Evolutionary conservation across 2,329 filamentous ascomycete genomes (phyloP), one percentile per base, ranked within the genome.

Genomic region (Aureobasidium namibiae): DNA sequence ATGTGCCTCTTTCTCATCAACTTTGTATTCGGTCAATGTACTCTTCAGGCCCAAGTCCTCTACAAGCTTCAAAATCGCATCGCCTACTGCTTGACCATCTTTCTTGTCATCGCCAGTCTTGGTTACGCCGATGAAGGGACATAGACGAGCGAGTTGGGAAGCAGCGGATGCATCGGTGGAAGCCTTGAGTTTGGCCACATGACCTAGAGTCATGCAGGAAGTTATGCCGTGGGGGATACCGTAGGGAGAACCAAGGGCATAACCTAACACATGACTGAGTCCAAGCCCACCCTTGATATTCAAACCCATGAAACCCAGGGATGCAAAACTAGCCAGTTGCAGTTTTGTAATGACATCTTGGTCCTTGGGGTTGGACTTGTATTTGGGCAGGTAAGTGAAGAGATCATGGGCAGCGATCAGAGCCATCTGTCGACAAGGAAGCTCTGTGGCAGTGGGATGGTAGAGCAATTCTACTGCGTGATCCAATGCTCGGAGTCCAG

Each of bases 161-260:
- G 79, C 79, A 36, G 76, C 75, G 3, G 69, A 70, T 6, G 76
- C 75, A 11, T 67, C 68, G 16, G 42, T 48, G 45, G 70, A 62
- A 0, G 79, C 77, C 63, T 82, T 82, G 21, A 82, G 68, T 66
- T 78, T 79, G 4, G 82, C 75, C 0, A 82, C 80, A 58, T 79
- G 77, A 0, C 78, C 78, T 0, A 83, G 71, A 0, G 80, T 82
- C 48, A 83, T 65, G 64, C 80, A 82, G 1, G 74, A 78, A 0
- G 80, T 83, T 46, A 81, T 76, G 0, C 80, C 80, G 62, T 83
- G 80, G 0, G 81, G 81, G 39, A 84, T 83, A 0, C 71, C 67
- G 62, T 82, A 83, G 0, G 81, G 80, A 2, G 72, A 75, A 0
- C 81, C 81, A 2, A 84, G 68, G 0, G 80, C 80, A 63, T 83